Percentiles rank a stretch among this genome's conserved stretches.
Conservation (phyloP, 768 basidiomycete species). For the Termitomyces sp. region DNA sequence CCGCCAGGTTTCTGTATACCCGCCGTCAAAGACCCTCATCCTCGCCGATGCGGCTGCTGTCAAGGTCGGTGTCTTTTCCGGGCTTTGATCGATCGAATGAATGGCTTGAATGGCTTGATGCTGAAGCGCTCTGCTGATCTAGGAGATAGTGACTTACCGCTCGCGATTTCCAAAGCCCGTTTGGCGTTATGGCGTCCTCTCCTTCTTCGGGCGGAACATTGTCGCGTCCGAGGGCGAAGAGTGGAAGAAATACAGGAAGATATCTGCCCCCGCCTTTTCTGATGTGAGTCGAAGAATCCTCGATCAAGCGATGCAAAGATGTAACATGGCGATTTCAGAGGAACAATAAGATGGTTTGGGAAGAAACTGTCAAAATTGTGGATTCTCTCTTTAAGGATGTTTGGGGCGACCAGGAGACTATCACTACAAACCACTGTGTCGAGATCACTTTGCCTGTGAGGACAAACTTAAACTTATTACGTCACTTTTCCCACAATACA, state of each 20-base stretch:
- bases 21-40: constrained; percentile 17
- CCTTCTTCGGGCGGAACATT: constrained; percentile 56
- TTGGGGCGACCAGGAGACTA: constrained; percentile 36
- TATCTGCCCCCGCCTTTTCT: constrained; percentile 61
- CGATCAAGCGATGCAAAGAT: neutral
- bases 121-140: neutral
- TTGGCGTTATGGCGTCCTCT: constrained; percentile 36
- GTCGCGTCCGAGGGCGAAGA: constrained; percentile 59
- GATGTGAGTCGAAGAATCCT: constrained; percentile 31
- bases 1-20: constrained; percentile 21
- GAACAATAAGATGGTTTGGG: constrained; percentile 45
- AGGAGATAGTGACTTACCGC: constrained; percentile 48
- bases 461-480: neutral
- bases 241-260: constrained; percentile 62
- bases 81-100: neutral
- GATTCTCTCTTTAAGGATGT: constrained; percentile 38
- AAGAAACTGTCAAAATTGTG: constrained; percentile 37
- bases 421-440: constrained; percentile 39
- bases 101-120: too few relatives aligned
- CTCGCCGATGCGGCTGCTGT: constrained; percentile 36
- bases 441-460: constrained; percentile 51
- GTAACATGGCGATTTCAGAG: constrained; percentile 20
- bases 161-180: constrained; percentile 55
- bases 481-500: constrained; percentile 1
- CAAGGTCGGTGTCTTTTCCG: constrained; percentile 24